Base-by-base conservation (phyloP, 2,329 filamentous ascomycete species). In the Curvularia lunata region DNA sequence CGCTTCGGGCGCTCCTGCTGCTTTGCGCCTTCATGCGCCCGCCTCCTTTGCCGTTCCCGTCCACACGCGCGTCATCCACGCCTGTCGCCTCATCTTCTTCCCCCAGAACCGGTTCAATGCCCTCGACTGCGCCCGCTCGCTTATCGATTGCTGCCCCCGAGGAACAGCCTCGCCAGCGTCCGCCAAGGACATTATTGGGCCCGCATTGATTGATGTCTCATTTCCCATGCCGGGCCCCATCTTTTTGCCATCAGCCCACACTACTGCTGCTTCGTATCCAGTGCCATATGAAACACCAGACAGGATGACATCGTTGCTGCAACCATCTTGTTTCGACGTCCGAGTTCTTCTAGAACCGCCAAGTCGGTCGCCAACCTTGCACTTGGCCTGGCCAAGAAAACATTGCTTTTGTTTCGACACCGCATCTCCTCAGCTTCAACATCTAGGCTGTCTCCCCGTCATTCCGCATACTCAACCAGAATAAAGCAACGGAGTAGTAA, bases 171-270 rank as follows among this genome's bases (percentile, higher is more conserved):
- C 56, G 54, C 55, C 55, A 53, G 53, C 28, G 19, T 19, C 46
- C 52, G 58, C 62, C 62, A 61, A 64, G 62, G 9, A 34, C 28
- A 25, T 59, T 60, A 23, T 54, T 53, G 37, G 53, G 57, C 43
- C 38, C 54, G 54, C 52, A 56, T 54, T 54, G 40, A 58, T 59
- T 63, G 23, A 21, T 28, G 47, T 53, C 58, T 62, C 59, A 60
- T 59, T 55, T 56, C 59, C 53, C 42, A 25, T 50, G 25, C 43
- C 41, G 32, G 25, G 41, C 37, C 19, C 23, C 38, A n/a, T 43
- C 23, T 27, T 21, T 37, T 48, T 38, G 34, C 34, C 27, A 37
- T 19, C 45, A 30, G 43, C 37, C 50, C 21, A 47, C 30, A 32
- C 50, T 32, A 28, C 43, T 30, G 28, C 28, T 27, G 27, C 41